phyloP scores from a whole-genome alignment of 306 rosid genomes.

The Vigna reflexopilosa region DNA sequence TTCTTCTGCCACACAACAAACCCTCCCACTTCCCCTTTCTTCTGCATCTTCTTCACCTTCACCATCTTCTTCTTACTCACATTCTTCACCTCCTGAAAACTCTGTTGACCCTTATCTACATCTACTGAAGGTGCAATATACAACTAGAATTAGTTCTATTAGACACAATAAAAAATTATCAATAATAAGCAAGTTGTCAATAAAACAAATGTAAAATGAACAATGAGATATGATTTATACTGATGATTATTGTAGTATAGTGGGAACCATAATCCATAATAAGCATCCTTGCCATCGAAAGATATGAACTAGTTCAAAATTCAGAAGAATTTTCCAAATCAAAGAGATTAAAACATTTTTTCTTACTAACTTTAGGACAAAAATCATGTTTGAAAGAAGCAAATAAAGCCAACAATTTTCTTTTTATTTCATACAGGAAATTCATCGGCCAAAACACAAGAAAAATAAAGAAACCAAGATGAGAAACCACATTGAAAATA shows the following conservation, averaged over 20 bases:
- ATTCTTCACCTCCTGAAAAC: constrained; percentile 62
- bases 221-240: background rate
- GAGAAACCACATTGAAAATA: background rate
- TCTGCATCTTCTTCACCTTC: constrained; percentile 47
- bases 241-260: constrained; percentile 8
- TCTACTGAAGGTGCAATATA: constrained; percentile 7
- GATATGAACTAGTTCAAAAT: background rate
- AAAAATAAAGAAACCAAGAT: constrained; percentile 2
- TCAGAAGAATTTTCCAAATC: constrained; percentile 6
- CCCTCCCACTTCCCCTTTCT: constrained; percentile 84
- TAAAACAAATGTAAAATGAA: constrained; percentile 17
- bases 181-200: constrained; percentile 3
- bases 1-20: constrained; percentile 93
- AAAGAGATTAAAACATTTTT: background rate
- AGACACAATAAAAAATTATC: constrained; percentile 21
- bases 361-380: background rate
- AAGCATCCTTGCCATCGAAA: constrained; percentile 30
- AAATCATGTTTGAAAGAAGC: background rate
- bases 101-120: constrained; percentile 62
- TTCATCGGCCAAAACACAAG: background rate
- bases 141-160: constrained; percentile 20
- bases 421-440: background rate
- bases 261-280: background rate
- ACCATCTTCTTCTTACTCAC: constrained; percentile 44
- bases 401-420: background rate